Evolutionary conservation across 805 yeast species (phyloP).

Genomic region (Sugiyamaella mastotermitis): DNA sequence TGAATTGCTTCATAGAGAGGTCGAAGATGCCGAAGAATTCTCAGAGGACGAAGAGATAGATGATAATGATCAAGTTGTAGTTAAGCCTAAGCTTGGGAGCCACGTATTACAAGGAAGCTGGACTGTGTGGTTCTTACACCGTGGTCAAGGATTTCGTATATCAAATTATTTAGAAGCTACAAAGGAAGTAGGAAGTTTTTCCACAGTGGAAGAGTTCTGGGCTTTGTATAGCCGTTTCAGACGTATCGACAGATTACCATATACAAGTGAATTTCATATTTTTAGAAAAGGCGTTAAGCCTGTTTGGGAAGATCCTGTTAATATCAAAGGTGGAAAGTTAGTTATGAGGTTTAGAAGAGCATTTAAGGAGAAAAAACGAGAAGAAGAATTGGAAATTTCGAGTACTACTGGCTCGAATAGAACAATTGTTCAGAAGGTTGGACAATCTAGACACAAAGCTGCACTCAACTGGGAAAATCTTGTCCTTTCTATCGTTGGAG

Average conservation of each 20-base stretch:
- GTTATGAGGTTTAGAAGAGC: conserved; percentile 43
- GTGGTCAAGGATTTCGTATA: conserved; percentile 23
- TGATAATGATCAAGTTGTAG: conserved; percentile 11
- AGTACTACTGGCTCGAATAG: neutral
- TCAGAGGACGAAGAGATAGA: conserved; percentile 1
- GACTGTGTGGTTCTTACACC: conserved; percentile 29
- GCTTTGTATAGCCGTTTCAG: conserved; percentile 71
- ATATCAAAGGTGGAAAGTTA: conserved; percentile 60
- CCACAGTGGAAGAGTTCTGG: conserved; percentile 95
- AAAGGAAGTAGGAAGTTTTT: conserved; percentile 80
- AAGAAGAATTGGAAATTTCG: conserved; percentile 5
- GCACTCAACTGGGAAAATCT: conserved; percentile 36
- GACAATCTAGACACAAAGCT: conserved; percentile 17
- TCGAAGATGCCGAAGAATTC: neutral
- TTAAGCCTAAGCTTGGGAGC: conserved; percentile 15
- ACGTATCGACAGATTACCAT: conserved; percentile 21
- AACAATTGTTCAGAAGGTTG: conserved; percentile 2
- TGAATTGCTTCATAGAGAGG: neutral
- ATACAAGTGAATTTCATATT: conserved; percentile 44
- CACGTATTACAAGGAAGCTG: conserved; percentile 20
- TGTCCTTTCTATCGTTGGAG: conserved; percentile 46
- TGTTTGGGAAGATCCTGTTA: conserved; percentile 62
- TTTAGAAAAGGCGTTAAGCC: conserved; percentile 58
- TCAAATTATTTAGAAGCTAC: conserved; percentile 25
- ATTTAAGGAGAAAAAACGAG: conserved; percentile 15